These are phyloP conservation scores for Vitis hybrid DNA, from an alignment of 177 flowering plant species.

Conservation along the genomic window DNA sequence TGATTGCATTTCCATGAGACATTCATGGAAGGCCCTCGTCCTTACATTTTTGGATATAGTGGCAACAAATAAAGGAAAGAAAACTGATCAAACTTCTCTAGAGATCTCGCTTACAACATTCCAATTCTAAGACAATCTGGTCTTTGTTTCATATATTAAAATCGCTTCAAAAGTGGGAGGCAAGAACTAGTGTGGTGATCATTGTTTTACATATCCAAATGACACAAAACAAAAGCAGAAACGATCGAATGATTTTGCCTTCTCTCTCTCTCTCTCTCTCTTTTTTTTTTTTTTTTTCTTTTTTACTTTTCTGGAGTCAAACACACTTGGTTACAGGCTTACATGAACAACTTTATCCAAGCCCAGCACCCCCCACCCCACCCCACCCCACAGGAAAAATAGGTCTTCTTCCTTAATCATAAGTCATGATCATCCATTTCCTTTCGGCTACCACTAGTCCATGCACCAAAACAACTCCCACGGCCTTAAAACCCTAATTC, in stretches of 20 bases:
- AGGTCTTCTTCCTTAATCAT: slow-evolving; percentile 33
- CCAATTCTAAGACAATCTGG: slow-evolving; percentile 8
- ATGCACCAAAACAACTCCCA: slow-evolving; percentile 8
- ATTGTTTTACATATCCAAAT: neutral
- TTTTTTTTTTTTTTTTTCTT: neutral
- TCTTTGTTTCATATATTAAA: slow-evolving; percentile 4
- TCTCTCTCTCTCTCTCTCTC: neutral
- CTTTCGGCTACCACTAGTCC: slow-evolving; percentile 46
- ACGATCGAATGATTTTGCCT: slow-evolving; percentile 12
- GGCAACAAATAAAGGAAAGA: too few species aligned
- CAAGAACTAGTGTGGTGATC: slow-evolving; percentile 14
- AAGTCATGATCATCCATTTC: slow-evolving; percentile 21
- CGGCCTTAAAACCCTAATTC: neutral
- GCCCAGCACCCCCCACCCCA: neutral
- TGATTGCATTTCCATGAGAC: neutral
- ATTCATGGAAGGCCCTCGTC: neutral
- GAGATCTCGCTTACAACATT: slow-evolving; percentile 5
- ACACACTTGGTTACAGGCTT: slow-evolving; percentile 9
- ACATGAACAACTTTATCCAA: slow-evolving; percentile 8
- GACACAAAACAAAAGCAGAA: slow-evolving; percentile 4
- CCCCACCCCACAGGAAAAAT: slow-evolving; percentile 13
- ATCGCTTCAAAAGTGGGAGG: slow-evolving; percentile 9
- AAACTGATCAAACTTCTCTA: neutral
- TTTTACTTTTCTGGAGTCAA: slow-evolving; percentile 20
- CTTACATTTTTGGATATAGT: neutral